Evolutionary conservation across 2,329 filamentous ascomycete species (phyloP).

Genomic region (Byssoonygena ceratinophila): DNA sequence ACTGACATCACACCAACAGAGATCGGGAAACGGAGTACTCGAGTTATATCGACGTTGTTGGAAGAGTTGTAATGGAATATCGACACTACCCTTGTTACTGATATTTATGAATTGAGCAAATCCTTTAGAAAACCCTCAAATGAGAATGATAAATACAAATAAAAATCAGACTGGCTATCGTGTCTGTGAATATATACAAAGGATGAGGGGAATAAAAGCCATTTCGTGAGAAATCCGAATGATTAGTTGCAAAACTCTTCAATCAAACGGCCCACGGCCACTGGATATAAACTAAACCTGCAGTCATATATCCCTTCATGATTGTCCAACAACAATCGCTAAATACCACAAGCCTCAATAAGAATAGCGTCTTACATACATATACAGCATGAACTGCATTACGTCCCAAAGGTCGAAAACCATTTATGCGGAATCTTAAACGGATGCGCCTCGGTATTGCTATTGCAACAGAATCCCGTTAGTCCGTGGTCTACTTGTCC

Average conservation of each 20-base stretch:
- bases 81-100: too few species aligned
- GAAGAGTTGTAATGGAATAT: too few species aligned
- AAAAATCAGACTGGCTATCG: too few species aligned
- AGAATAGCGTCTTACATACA: too few species aligned
- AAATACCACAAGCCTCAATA: neutral
- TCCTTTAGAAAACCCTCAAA: too few species aligned
- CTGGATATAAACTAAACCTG: neutral
- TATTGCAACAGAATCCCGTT: neutral
- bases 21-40: too few species aligned
- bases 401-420: neutral
- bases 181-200: neutral
- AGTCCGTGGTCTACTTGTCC: neutral
- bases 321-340: constrained; percentile 26
- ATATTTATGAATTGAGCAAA: too few species aligned
- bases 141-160: neutral
- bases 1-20: too few species aligned
- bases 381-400: neutral
- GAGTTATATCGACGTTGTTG: too few species aligned
- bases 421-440: constrained; percentile 25
- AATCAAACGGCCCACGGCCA: neutral
- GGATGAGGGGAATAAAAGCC: neutral
- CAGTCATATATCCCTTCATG: neutral
- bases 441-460: constrained; percentile 47
- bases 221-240: neutral
- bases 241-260: neutral